Evolutionary conservation across 345 rosid genomes (phyloP).

Genomic region (Nasturtium officinale): DNA sequence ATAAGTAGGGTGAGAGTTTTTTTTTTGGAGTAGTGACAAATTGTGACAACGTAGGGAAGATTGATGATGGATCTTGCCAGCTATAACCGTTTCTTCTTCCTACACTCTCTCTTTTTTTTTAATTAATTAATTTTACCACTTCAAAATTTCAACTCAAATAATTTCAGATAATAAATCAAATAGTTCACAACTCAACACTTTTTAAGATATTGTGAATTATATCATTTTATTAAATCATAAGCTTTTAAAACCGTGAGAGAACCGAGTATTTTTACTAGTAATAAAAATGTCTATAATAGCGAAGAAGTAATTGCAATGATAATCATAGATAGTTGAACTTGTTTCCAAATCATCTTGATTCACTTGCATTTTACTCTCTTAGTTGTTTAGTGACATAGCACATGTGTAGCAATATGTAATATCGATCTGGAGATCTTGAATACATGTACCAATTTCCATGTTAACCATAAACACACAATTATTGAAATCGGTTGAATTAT

Average conservation of each 20-base stretch:
- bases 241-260: no score
- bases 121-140: no score
- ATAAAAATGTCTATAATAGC: no score
- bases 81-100: slow-evolving; percentile 35
- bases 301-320: no score
- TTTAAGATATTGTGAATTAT: no score
- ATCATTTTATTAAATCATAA: no score
- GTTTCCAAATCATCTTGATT: no score
- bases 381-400: slow-evolving; percentile 34
- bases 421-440: slow-evolving; percentile 31
- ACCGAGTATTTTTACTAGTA: no score
- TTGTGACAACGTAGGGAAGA: slow-evolving; percentile 32
- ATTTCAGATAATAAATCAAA: no score
- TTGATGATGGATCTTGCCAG: slow-evolving; percentile 32
- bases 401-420: slow-evolving; percentile 33
- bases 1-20: slow-evolving; percentile 41
- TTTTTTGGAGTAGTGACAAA: slow-evolving; percentile 29
- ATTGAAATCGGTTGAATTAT: slow-evolving; percentile 28
- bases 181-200: no score
- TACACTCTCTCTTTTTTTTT: neutral
- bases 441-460: slow-evolving; percentile 7
- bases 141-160: no score
- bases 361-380: neutral
- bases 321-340: no score
- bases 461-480: slow-evolving; percentile 25